These are phyloP conservation scores for Podaxis sp. DNA, from an alignment of 768 basidiomycete species.

Conservation along the genomic window DNA sequence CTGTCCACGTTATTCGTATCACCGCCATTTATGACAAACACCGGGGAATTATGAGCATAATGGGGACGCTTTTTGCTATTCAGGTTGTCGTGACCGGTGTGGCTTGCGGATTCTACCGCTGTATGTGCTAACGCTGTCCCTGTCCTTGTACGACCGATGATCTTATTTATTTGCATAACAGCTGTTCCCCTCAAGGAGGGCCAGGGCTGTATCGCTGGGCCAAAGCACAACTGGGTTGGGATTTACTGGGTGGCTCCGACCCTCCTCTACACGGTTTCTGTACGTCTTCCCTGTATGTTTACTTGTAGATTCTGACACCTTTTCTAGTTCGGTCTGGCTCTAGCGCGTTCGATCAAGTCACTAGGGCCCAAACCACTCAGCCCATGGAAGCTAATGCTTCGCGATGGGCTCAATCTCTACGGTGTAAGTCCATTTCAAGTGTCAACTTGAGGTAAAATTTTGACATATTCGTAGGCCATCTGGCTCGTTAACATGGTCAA, in stretches of 20 bases:
- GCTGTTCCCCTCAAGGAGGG: constrained; percentile 70
- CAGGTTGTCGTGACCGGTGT: constrained; percentile 76
- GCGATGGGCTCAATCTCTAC: constrained; percentile 86
- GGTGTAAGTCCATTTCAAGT: constrained; percentile 43
- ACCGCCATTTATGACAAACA: constrained; percentile 77
- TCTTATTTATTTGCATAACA: constrained; percentile 24
- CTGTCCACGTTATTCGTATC: constrained; percentile 75
- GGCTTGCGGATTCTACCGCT: constrained; percentile 76
- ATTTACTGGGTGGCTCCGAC: constrained; percentile 85
- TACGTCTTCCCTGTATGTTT: constrained; percentile 33
- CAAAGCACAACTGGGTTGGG: constrained; percentile 77
- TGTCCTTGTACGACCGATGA: constrained; percentile 3
- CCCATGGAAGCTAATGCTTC: constrained; percentile 86
- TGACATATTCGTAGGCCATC: constrained; percentile 47
- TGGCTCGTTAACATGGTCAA: constrained; percentile 81
- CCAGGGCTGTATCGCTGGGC: constrained; percentile 87
- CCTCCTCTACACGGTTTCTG: constrained; percentile 67
- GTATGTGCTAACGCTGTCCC: constrained; percentile 35
- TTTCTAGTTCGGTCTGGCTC: constrained; percentile 56
- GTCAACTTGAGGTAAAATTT: neutral
- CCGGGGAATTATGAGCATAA: constrained; percentile 48
- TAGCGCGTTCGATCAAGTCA: constrained; percentile 58
- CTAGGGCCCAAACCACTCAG: constrained; percentile 56
- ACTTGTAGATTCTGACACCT: neutral
- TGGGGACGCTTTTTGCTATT: constrained; percentile 60